phyloP scores from a whole-genome alignment of 2,329 filamentous ascomycete genomes.

The Alternaria novae-zelandiae region DNA sequence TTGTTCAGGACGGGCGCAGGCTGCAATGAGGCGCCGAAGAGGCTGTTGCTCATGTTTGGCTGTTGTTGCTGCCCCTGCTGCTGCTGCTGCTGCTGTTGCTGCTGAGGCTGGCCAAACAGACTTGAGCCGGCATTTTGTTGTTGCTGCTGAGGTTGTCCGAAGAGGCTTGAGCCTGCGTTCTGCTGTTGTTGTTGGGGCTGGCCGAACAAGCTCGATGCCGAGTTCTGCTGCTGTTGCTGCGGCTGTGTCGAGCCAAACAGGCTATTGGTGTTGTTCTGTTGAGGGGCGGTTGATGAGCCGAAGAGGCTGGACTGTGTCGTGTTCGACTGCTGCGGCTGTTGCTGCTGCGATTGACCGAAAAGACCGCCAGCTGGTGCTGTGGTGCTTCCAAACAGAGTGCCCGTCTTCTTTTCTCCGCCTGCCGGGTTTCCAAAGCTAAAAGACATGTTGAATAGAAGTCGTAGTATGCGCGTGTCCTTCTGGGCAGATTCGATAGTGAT shows the following conservation, averaged over 20 bases:
- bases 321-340: constrained; percentile 17
- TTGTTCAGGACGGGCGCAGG: constrained; percentile 39
- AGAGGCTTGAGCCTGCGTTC: constrained; percentile 48
- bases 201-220: constrained; percentile 31
- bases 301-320: constrained; percentile 27
- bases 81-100: constrained; percentile 42
- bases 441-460: constrained; percentile 30
- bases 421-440: constrained; percentile 38
- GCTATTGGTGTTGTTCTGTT: constrained; percentile 34
- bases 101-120: constrained; percentile 49
- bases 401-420: constrained; percentile 43
- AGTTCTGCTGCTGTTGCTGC: constrained; percentile 14
- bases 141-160: constrained; percentile 50
- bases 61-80: constrained; percentile 45
- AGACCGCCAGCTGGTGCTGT: constrained; percentile 47
- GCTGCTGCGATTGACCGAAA: constrained; percentile 47
- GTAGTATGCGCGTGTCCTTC: background rate
- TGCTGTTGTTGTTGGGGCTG: constrained; percentile 30
- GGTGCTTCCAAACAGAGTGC: constrained; percentile 46
- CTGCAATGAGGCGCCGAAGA: constrained; percentile 46
- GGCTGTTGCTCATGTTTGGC: constrained; percentile 48
- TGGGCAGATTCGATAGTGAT: background rate
- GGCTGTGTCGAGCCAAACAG: constrained; percentile 24
- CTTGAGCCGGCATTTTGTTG: constrained; percentile 48
- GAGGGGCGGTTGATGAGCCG: constrained; percentile 19